phyloP scores from a whole-genome alignment of 2,329 filamentous ascomycete species.

The Fusarium stilboides region DNA sequence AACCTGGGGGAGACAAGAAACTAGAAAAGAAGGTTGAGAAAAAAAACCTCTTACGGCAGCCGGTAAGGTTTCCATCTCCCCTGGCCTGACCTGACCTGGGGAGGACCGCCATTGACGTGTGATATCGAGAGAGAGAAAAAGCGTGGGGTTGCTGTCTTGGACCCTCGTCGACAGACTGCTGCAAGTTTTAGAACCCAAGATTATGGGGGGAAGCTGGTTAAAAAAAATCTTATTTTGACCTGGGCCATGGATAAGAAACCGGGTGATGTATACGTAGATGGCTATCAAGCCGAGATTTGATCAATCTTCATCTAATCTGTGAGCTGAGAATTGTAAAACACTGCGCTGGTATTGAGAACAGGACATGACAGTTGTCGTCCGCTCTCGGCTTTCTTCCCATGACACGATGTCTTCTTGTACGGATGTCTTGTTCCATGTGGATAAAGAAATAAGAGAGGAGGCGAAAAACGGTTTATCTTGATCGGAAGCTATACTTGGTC shows the following conservation, averaged over 20 bases:
- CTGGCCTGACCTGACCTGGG: conserved; percentile 16
- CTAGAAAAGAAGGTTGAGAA: conserved; percentile 15
- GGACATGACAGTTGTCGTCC: neutral
- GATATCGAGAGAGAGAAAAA: conserved; percentile 31
- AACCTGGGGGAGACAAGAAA: conserved; percentile 20
- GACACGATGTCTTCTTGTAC: conserved; percentile 9
- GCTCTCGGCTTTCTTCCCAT: conserved; percentile 8
- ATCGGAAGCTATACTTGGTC: conserved; percentile 28
- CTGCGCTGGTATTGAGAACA: neutral
- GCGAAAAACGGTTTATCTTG: conserved; percentile 23
- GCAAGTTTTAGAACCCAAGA: conserved; percentile 22
- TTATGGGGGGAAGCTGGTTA: conserved; percentile 19
- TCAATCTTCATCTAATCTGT: conserved; percentile 3
- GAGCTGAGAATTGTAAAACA: neutral
- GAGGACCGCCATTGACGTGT: conserved; percentile 43
- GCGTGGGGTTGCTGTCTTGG: conserved; percentile 39
- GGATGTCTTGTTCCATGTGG: conserved; percentile 1
- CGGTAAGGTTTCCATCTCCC: neutral
- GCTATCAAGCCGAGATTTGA: conserved; percentile 36
- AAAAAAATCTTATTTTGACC: conserved; percentile 7
- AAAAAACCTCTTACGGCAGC: conserved; percentile 6
- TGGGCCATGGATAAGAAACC: conserved; percentile 11
- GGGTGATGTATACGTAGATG: conserved; percentile 25
- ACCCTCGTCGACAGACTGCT: conserved; percentile 14
- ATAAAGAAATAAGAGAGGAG: neutral